Evolutionary conservation across 2,329 filamentous ascomycete species (phyloP).

Genomic region (Phoma sp.): DNA sequence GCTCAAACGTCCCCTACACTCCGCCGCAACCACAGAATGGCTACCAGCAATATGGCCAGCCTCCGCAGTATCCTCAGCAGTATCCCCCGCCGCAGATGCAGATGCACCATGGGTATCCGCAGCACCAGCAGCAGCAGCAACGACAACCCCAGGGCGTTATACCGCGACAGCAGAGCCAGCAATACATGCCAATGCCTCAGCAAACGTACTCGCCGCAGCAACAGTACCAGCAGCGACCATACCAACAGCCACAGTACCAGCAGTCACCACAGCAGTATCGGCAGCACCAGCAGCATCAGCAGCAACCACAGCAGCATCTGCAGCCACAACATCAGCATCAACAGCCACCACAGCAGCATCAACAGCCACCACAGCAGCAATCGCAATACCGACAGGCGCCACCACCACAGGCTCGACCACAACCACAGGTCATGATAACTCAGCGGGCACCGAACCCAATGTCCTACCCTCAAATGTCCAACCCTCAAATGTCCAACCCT

Average conservation of each 20-base stretch:
- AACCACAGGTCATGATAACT: conserved; percentile 41
- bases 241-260: conserved; percentile 19
- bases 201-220: conserved; percentile 9
- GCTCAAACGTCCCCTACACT: conserved; percentile 40
- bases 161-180: conserved; percentile 33
- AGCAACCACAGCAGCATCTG: not conserved
- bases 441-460: conserved; percentile 26
- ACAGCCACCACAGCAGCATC: conserved; percentile 14
- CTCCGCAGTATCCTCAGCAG: conserved; percentile 29
- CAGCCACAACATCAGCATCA: conserved; percentile 11
- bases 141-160: conserved; percentile 27
- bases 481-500: conserved; percentile 28
- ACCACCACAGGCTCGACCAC: conserved; percentile 18
- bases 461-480: conserved; percentile 35
- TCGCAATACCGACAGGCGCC: conserved; percentile 11
- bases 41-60: conserved; percentile 38
- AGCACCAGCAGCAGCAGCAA: conserved; percentile 26
- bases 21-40: conserved; percentile 34
- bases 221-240: not conserved
- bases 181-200: conserved; percentile 30
- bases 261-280: conserved; percentile 20
- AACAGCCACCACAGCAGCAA: conserved; percentile 22
- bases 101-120: conserved; percentile 31
- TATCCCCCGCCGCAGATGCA: conserved; percentile 31
- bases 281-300: conserved; percentile 3